phyloP scores from a whole-genome alignment of 129 eudicot genomes.

The Chrysanthemum makinoi region DNA sequence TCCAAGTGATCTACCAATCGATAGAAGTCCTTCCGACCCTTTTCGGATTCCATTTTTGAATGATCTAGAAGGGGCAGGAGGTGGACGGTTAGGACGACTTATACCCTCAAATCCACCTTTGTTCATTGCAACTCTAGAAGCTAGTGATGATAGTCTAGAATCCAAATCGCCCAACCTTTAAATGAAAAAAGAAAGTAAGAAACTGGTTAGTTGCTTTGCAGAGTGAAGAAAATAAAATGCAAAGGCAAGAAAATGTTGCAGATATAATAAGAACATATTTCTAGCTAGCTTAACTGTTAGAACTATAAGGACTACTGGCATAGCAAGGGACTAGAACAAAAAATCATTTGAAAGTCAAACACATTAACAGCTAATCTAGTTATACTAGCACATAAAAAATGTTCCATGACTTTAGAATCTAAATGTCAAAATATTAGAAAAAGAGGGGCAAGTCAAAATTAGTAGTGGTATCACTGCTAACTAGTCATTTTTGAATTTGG shows the following conservation, averaged over 20 bases:
- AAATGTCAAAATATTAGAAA: constrained; percentile 4
- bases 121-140: constrained; percentile 54
- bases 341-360: neutral
- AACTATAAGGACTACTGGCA: neutral
- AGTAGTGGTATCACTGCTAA: constrained; percentile 9
- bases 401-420: neutral
- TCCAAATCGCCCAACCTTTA: constrained; percentile 77
- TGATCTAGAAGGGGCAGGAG: constrained; percentile 57
- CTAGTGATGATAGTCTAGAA: constrained; percentile 61
- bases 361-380: constrained; percentile 2
- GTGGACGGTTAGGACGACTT: constrained; percentile 36
- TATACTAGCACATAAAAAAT: neutral
- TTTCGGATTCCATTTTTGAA: constrained; percentile 66
- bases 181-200: constrained; percentile 15
- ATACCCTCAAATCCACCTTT: constrained; percentile 69
- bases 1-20: constrained; percentile 75
- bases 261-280: neutral
- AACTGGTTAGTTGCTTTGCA: neutral
- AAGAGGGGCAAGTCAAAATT: neutral
- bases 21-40: constrained; percentile 82
- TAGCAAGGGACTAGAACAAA: constrained; percentile 11
- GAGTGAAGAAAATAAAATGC: constrained; percentile 1
- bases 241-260: neutral
- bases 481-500: neutral
- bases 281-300: constrained; percentile 15